Evolutionary conservation across 1,284 basidiomycete genomes (phyloP), one percentile per base, ranked within the genome.

Genomic region (Ustilago crameri): DNA sequence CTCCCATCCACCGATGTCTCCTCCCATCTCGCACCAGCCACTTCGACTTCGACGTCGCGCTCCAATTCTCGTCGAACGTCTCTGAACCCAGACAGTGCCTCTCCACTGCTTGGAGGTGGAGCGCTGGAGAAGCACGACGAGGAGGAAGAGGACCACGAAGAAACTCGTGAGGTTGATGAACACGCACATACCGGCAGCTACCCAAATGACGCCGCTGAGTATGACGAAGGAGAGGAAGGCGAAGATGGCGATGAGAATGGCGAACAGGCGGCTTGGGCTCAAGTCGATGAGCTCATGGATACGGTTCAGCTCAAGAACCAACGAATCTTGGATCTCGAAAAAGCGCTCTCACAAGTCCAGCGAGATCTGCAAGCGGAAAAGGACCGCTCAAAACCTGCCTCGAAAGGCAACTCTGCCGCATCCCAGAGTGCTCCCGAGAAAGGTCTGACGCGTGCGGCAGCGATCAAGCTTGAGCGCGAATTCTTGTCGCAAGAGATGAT

Each of bases 401-500:
- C 30, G 10, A 57, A 47, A 43, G 54, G 58, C 15, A 27, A 9
- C 22, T 22, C 37, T 20, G 40, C 35, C 5, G n/a, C 35, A 34
- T 27, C 40, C 7, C 20, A 10, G 18, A 23, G 18, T 18, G 30
- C 23, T 10, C 43, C 40, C 18, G 64, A 73, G 27, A 57, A 58
- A 18, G 62, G 75, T 1, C 62, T 79, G 10, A 78, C 75, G 0
- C 38, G 69, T n/a, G 60, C 62, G 18, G 62, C 69, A 35, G 70
- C 75, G 1, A 40, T 64, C 50, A 75, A 78, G 59, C 64, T 79
- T 18, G 77, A 79, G 50, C 61, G 69, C 35, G 77, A 79, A 38
- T 79, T 79, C 45, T 48, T 71, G 3, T 65, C 67, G 26, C 77
- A 79, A 42, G 77, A 79, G 47, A 74, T 71, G 73, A 79, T 79